Evolutionary conservation across 2,329 filamentous ascomycete genomes (phyloP), one percentile per base, ranked within the genome.

Genomic region (Venturia asperata): DNA sequence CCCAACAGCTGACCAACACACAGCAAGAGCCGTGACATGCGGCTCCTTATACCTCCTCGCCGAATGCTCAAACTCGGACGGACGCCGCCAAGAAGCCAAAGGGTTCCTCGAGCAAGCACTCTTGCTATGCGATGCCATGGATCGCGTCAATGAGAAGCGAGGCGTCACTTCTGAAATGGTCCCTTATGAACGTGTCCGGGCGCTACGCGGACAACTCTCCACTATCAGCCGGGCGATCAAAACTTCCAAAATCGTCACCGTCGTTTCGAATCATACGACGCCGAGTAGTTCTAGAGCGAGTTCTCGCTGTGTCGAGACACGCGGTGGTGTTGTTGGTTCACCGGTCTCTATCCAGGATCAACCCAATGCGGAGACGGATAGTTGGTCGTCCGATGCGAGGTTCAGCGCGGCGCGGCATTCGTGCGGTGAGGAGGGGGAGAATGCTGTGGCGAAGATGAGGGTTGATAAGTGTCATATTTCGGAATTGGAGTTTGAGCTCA

Each of bases 401-500:
- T 52, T 27, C 13, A 1, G 13, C 4, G 15, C 9, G 47, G 47
- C 24, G 24, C 47, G 11, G 47, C 21, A 13, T 5, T 27, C 10
- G 47, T 34, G 30, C 6, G 30, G 30, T 6, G 11, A 52, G 21
- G 11, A 3, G 21, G 19, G n/a, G n/a, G 30, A 37, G 27, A 10
- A n/a, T 19, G 30, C 10, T 2, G 13, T 58, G 5, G 2, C 15
- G 11, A n/a, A n/a, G 27, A 11, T 27, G 5, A 37, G 19, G 52
- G 11, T 58, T 10, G 52, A 58, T 37, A 34, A 27, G 19, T 58
- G 52, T 58, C 52, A 58, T 37, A 58, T 58, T 13, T 11, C 52
- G 1, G 52, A 58, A n/a, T 37, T 58, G 27, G 52, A 58, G 30
- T 58, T 37, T 58, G 52, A 37, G 52, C 52, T 58, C 13, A 58